Evolutionary conservation across 163 green algal genomes (phyloP).

Genomic region (Coccomyxa subellipsoidea): DNA sequence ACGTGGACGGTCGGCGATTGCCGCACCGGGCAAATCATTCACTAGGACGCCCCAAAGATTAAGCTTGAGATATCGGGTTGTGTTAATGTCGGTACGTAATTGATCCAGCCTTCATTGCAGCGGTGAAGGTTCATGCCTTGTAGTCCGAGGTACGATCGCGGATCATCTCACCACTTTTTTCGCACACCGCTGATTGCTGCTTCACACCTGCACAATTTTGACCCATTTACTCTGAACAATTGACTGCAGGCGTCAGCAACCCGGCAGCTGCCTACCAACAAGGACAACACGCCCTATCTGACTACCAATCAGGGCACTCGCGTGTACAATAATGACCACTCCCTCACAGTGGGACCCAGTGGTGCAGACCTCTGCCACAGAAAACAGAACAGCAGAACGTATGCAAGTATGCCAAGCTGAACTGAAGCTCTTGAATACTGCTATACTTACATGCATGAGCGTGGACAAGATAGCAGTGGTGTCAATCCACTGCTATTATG

Average conservation of each 20-base stretch:
- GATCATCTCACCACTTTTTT: not conserved
- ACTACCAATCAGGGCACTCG: not conserved
- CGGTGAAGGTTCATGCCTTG: too few relatives aligned
- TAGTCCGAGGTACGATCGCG: too few relatives aligned
- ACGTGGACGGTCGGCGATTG: not conserved
- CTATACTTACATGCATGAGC: too few relatives aligned
- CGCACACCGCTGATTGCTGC: not conserved
- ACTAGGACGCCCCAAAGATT: not conserved
- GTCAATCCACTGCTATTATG: too few relatives aligned
- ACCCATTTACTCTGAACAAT: not conserved
- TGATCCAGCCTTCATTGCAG: not conserved
- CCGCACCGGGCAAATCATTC: not conserved
- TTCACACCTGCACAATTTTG: not conserved
- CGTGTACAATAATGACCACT: conserved; percentile 91
- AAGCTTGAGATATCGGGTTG: not conserved
- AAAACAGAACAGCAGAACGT: too few relatives aligned
- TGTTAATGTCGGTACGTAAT: not conserved
- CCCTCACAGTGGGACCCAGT: conserved; percentile 62
- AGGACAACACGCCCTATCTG: not conserved
- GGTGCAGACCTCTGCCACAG: conserved; percentile 13
- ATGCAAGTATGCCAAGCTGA: not conserved
- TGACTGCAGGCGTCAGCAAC: not conserved
- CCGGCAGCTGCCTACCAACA: not conserved
- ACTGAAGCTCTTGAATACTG: too few relatives aligned
- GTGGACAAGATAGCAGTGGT: too few relatives aligned